Evolutionary conservation across 2,329 filamentous ascomycete species (phyloP), one percentile per base, ranked within the genome.

Genomic region (Aspergillus neoniger): DNA sequence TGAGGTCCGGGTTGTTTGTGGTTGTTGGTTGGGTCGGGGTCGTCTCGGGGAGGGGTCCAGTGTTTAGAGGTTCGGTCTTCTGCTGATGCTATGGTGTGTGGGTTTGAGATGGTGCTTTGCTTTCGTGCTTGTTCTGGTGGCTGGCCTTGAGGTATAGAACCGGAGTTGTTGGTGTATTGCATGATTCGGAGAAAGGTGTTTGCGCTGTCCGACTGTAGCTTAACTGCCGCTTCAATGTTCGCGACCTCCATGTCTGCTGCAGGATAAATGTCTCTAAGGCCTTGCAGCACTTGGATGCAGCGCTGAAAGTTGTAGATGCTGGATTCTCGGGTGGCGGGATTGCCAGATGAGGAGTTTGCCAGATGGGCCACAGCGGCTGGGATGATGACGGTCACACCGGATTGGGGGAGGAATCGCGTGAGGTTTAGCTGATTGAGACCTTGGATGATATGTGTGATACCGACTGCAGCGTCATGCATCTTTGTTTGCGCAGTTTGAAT

Each of bases 301-400:
- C 91, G 86, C 64, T 87, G 88, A 79, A 96, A 95, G 21, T 91
- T 91, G 59, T 87, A 84, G 36, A 91, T 84, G 44, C 90, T 91
- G 49, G 84, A 82, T 49, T 90, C 83, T 10, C 91, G 86, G 2
- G 88, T 87, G 47, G 87, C 83, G 12, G 87, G 86, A 36, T 89
- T 85, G 1, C 87, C 86, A 25, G 90, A 90, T 76, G 92, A 94
- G 81, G 95, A 91, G 72, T 96, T 91, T 7, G 94, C 83, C 28
- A 96, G 83, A 70, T 96, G 92, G 49, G 94, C 93, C 63, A 96
- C 94, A 78, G 95, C 92, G 21, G 92, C 92, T 0, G 92, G 91
- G 5, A 95, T 83, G 14, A 96, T 87, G 30, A 94, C 91, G 0
- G 92, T 96, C 15, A 96, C 91, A 32, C 91, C 91, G 0, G 91